phyloP scores from a whole-genome alignment of 306 rosid species.

The Cercis canadensis region DNA sequence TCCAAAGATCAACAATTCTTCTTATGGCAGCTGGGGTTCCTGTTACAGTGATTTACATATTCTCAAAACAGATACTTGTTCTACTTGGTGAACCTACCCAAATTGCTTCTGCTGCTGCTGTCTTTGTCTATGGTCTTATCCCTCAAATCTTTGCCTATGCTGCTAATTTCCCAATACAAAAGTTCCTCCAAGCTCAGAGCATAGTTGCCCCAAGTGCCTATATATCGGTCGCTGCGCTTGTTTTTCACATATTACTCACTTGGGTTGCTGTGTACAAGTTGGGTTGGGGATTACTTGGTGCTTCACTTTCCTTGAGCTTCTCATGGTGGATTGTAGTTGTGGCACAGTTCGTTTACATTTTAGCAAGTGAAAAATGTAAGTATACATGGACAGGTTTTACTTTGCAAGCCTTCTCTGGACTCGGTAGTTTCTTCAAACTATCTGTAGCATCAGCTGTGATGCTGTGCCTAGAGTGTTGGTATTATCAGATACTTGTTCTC shows the following conservation, averaged over 20 bases:
- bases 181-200: slow-evolving; percentile 43
- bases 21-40: slow-evolving; percentile 48
- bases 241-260: slow-evolving; percentile 37
- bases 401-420: slow-evolving; percentile 48
- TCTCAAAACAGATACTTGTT: slow-evolving; percentile 44
- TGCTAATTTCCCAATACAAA: too few relatives aligned
- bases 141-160: too few relatives aligned
- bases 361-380: slow-evolving; percentile 35
- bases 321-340: slow-evolving; percentile 60
- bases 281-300: slow-evolving; percentile 49
- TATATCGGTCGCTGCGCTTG: slow-evolving; percentile 39
- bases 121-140: slow-evolving; percentile 54
- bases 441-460: slow-evolving; percentile 52
- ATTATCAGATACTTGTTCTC: slow-evolving; percentile 54
- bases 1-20: slow-evolving; percentile 53
- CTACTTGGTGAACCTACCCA: slow-evolving; percentile 44
- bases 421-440: slow-evolving; percentile 46
- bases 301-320: slow-evolving; percentile 42
- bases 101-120: slow-evolving; percentile 41
- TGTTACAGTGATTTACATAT: slow-evolving; percentile 44
- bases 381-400: slow-evolving; percentile 51
- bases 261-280: slow-evolving; percentile 45
- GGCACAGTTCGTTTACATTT: slow-evolving; percentile 46
- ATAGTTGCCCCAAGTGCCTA: slow-evolving; percentile 49
- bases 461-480: slow-evolving; percentile 65